phyloP scores from a whole-genome alignment of 108 stramenopile genomes.

The Nitzschia putrida region DNA sequence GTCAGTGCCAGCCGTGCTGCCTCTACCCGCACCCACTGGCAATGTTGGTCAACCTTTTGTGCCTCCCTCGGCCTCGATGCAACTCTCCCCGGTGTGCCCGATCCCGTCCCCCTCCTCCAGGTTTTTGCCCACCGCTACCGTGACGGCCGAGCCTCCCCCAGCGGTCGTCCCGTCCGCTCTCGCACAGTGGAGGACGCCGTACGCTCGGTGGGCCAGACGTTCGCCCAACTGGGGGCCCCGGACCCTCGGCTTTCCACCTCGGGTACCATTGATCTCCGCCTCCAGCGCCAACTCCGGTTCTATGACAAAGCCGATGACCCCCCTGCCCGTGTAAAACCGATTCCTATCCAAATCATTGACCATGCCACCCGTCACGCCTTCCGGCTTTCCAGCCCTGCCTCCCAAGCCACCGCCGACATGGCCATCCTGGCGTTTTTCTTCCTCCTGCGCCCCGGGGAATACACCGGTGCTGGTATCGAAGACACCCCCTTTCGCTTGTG shows the following conservation, averaged over 20 bases:
- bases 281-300: slow-evolving; percentile 8
- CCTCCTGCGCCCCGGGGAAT: slow-evolving; percentile 42
- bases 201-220: no score
- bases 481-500: slow-evolving; percentile 20
- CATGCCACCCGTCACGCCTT: no score
- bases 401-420: slow-evolving; percentile 41
- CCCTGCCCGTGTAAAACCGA: slow-evolving; percentile 44
- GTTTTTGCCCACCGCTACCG: slow-evolving; percentile 43
- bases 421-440: slow-evolving; percentile 56
- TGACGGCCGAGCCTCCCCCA: slow-evolving; percentile 21
- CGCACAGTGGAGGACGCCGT: slow-evolving; percentile 29
- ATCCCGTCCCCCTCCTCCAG: slow-evolving; percentile 39
- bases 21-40: slow-evolving; percentile 16
- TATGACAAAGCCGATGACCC: slow-evolving; percentile 38
- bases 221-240: slow-evolving; percentile 32
- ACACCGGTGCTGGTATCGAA: slow-evolving; percentile 22
- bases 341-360: slow-evolving; percentile 38
- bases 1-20: not conserved
- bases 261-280: slow-evolving; percentile 29
- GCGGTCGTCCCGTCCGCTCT: slow-evolving; percentile 29
- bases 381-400: no score
- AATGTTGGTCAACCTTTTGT: slow-evolving; percentile 19
- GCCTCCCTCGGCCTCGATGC: slow-evolving; percentile 15
- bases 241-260: slow-evolving; percentile 20
- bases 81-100: slow-evolving; percentile 24